Base-by-base conservation (phyloP, 2,329 filamentous ascomycete genomes). In the Botrytis deweyae region DNA sequence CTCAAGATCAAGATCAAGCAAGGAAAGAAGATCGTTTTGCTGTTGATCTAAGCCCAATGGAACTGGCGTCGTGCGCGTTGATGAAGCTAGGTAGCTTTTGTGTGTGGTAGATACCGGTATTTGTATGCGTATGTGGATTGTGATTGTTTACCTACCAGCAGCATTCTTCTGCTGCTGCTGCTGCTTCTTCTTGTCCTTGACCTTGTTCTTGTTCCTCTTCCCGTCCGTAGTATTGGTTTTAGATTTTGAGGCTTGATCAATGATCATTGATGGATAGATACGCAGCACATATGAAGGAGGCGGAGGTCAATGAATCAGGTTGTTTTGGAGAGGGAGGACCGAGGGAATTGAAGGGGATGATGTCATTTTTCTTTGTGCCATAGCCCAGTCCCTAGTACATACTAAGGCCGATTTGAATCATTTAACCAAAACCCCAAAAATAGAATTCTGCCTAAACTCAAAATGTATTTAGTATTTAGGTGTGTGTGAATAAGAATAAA, bases 41-140 rank as follows among this genome's bases (percentile, higher is more conserved):
- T 22, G 58, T 49, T 65, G 58, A 71, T 71, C 44, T 71, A 33
- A 36, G 20, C 58, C 38, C 22, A 52, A 64, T 65, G n/a, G 33
- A n/a, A n/a, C 29, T 71, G 65, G 65, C 46, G 65, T 29, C 9
- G 65, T 55, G n/a, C 25, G 52, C 52, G 52, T 67, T 67, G 65
- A 29, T 40, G 33, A 29, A 55, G 65, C 46, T 55, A 67, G 38
- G 20, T 29, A 55, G 65, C 64, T 65, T 46, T 29, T 58, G 63
- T 44, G 58, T 16, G 49, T 55, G 49, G 49, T 55, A 55, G 49
- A 55, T 55, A n/a, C 12, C 49, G 49, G 49, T 55, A 61, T 61
- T 22, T 36, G 8, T 22, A 18, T 64, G n/a, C 29, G 18, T 22
- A 12, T 49, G 46, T 44, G 42, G 29, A 46, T 64, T 64, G 62